Base-by-base conservation (phyloP, 179 eudicot genomes). In the Beta macrorhiza region DNA sequence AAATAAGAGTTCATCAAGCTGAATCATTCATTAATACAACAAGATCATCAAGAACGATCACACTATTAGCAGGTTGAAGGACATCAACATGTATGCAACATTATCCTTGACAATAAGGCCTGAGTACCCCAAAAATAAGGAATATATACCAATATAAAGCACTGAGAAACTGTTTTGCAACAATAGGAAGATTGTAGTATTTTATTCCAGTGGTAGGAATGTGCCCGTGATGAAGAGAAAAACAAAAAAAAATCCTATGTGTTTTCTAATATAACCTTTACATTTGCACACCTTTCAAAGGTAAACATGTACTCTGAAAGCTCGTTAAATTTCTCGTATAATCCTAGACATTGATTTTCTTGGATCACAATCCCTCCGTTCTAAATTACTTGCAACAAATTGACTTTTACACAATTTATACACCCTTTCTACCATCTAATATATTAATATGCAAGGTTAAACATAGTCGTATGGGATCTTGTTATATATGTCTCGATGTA, bases 1-100 rank as follows among this genome's bases (percentile, higher is more conserved):
- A 53, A 80, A 70, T 42, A 74, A 63, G 51, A 53, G 65, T 44
- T 76, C 5, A 69, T 59, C 42, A 68, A 29, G 76, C 56, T 12
- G 20, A 8, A 32, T 73, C 67, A 10, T 65, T 67, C 14, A 44
- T 58, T 42, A 58, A 19, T 25, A 56, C 14, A 56, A 53, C 32
- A 63, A 7, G 47, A 77, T 1, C 47, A 51, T 49, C 32, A 69
- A 53, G 76, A 76, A 0, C 16, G 8, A n/a, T 16, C 53, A 76
- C 14, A 29, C 32, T 22, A 17, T 20, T 49, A 17, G 67, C 17
- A 52, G 17, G 22, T n/a, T 70, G 11, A 49, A 25, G 14, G 44
- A 80, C 37, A 53, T 19, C 51, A 58, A 44, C 19, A 32, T 32
- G 44, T 74, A 55, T 56, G 77, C 77, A 56, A 56, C 61, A 12